These are phyloP conservation scores for Knoxia roxburghii DNA, from an alignment of 257 asterid species.

Conservation along the genomic window DNA sequence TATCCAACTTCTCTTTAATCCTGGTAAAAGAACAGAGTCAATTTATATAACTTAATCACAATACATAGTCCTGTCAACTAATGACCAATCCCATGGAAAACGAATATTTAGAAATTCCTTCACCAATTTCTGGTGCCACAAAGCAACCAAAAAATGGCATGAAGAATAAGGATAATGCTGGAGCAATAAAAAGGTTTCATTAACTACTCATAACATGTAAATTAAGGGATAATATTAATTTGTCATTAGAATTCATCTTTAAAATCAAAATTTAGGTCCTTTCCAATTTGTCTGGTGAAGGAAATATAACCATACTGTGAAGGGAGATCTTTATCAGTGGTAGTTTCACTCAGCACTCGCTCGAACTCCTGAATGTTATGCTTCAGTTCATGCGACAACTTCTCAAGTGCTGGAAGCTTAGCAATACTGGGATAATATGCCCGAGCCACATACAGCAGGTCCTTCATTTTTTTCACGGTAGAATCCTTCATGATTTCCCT, in stretches of 20 bases:
- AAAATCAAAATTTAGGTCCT: background rate
- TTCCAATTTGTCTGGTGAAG: background rate
- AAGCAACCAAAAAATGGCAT: background rate
- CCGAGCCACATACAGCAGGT: conserved; percentile 93
- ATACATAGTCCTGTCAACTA: background rate
- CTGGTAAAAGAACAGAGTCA: conserved; percentile 33
- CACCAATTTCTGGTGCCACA: background rate
- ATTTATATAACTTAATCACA: background rate
- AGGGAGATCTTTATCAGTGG: conserved; percentile 92
- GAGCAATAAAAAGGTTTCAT: background rate
- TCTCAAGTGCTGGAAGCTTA: conserved; percentile 73
- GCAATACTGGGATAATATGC: conserved; percentile 98
- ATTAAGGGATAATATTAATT: background rate
- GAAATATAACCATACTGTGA: conserved; percentile 36
- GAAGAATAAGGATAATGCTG: background rate
- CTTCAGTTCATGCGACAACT: conserved; percentile 80
- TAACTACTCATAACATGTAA: background rate
- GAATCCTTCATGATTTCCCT: conserved; percentile 63
- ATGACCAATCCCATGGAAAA: background rate
- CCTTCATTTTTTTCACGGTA: conserved; percentile 90
- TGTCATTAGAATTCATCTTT: background rate
- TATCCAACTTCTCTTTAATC: conserved; percentile 48
- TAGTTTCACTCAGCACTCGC: conserved; percentile 81
- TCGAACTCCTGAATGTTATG: conserved; percentile 96
- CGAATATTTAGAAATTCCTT: no score